These are phyloP conservation scores for Pichia sp. DNA, from an alignment of 1,139 yeast genomes.

Conservation along the genomic window DNA sequence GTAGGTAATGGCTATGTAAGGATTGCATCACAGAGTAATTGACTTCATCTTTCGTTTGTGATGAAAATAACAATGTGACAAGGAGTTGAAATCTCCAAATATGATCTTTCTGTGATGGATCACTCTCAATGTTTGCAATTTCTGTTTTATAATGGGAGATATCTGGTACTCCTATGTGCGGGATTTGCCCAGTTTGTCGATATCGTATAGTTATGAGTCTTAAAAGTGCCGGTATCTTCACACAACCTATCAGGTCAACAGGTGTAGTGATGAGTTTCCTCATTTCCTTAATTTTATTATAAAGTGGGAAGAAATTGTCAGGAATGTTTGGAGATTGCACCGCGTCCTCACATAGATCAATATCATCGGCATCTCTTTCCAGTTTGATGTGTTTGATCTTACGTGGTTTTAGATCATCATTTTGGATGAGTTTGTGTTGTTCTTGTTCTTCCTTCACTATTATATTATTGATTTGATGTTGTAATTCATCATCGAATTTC, in stretches of 20 bases:
- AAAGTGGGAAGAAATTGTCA: slow-evolving; percentile 45
- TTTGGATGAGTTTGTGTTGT: not conserved
- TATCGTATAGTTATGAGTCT: slow-evolving; percentile 17
- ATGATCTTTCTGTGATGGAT: slow-evolving; percentile 13
- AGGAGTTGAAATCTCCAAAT: slow-evolving; percentile 60
- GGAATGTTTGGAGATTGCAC: slow-evolving; percentile 28
- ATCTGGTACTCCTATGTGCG: slow-evolving; percentile 6
- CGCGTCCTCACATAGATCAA: too few species aligned
- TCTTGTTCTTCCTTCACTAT: too few species aligned
- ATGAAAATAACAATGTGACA: slow-evolving; percentile 76
- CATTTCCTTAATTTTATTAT: slow-evolving; percentile 59
- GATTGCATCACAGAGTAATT: slow-evolving; percentile 66
- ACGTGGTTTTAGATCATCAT: not conserved
- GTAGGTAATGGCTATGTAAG: slow-evolving; percentile 41
- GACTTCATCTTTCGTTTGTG: slow-evolving; percentile 89
- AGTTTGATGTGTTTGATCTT: slow-evolving; percentile 8
- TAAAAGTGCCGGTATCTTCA: slow-evolving; percentile 52
- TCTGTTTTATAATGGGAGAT: slow-evolving; percentile 2
- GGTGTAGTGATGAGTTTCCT: slow-evolving; percentile 62
- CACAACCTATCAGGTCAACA: slow-evolving; percentile 88
- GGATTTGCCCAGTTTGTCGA: slow-evolving; percentile 1
- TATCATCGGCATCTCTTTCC: not conserved
- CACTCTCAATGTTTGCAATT: slow-evolving; percentile 1
- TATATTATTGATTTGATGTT: too few species aligned
- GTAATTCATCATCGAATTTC: slow-evolving; percentile 6